Percentiles rank a stretch among this genome's conserved stretches.
Evolutionary conservation across 257 asterid genomes (phyloP).

Genomic region (Anisodus tanguticus): DNA sequence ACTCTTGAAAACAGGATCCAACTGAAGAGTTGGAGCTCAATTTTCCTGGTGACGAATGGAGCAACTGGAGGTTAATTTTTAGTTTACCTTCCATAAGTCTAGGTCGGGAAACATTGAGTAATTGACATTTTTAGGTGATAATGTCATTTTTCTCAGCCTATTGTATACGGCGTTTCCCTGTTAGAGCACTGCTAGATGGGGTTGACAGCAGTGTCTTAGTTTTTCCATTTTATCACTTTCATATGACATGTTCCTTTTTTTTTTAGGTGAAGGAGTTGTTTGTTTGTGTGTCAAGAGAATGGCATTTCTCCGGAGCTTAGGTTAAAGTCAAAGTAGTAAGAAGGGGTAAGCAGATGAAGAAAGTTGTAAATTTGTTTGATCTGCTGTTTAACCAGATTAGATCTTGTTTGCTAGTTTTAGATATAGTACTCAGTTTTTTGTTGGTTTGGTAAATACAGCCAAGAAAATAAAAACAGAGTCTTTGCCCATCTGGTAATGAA

Average conservation of each 20-base stretch:
- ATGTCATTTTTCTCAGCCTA: constrained; percentile 40
- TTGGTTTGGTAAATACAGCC: constrained; percentile 30
- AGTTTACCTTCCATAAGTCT: constrained; percentile 44
- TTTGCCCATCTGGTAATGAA: constrained; percentile 21
- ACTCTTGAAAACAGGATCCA: constrained; percentile 49
- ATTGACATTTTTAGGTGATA: constrained; percentile 33
- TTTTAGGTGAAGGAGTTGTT: constrained; percentile 26
- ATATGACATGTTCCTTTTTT: background rate
- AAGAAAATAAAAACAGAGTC: constrained; percentile 15
- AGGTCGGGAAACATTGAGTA: constrained; percentile 53
- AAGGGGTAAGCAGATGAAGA: constrained; percentile 12
- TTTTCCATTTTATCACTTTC: constrained; percentile 28
- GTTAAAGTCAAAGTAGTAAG: constrained; percentile 4
- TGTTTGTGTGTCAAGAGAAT: constrained; percentile 27
- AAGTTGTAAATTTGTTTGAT: constrained; percentile 25
- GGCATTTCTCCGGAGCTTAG: constrained; percentile 35
- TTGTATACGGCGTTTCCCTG: constrained; percentile 45
- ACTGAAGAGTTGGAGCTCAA: constrained; percentile 69
- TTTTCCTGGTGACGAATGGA: constrained; percentile 48
- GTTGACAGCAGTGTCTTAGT: constrained; percentile 36
- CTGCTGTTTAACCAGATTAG: constrained; percentile 5
- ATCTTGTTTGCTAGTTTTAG: constrained; percentile 27
- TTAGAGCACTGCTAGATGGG: constrained; percentile 46
- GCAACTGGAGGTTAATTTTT: constrained; percentile 57
- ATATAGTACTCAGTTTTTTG: background rate